phyloP scores from a whole-genome alignment of 177 flowering plant species.

The Viscum album region DNA sequence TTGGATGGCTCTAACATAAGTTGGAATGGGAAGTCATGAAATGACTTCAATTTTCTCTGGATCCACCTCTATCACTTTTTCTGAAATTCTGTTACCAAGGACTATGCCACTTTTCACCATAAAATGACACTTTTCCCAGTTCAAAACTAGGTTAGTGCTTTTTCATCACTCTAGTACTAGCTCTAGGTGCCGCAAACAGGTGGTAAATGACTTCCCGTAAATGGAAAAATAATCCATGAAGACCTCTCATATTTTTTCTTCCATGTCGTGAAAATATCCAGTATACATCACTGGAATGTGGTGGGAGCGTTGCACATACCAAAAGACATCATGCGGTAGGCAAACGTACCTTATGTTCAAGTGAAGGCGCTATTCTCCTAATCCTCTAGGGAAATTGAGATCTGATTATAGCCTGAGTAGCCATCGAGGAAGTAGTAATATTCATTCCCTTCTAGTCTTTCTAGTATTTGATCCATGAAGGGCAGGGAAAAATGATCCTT shows the following conservation, averaged over 20 bases:
- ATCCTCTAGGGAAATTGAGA: not conserved
- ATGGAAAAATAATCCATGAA: not conserved
- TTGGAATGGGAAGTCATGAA: not conserved
- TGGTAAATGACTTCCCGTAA: not conserved
- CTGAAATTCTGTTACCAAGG: not conserved
- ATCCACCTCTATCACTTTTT: not conserved
- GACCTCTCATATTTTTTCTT: not conserved
- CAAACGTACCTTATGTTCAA: not conserved
- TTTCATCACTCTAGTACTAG: not conserved
- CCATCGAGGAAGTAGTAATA: conserved; percentile 1
- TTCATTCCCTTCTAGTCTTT: not conserved
- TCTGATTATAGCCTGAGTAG: not conserved
- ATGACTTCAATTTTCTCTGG: not conserved
- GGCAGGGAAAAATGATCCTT: not conserved
- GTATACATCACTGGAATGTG: not conserved
- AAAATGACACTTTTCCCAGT: not conserved
- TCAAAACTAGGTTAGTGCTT: not conserved
- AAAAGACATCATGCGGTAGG: not conserved
- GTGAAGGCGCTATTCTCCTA: not conserved
- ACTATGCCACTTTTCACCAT: not conserved
- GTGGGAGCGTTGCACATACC: not conserved
- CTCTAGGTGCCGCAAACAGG: not conserved
- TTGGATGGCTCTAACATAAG: not conserved
- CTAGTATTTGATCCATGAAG: not conserved
- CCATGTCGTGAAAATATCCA: not conserved